Percentiles rank a stretch among this genome's conserved stretches.
These are phyloP conservation scores for Chrysosporium keratinophilum DNA, from an alignment of 2,329 filamentous ascomycete species.

Conservation along the genomic window DNA sequence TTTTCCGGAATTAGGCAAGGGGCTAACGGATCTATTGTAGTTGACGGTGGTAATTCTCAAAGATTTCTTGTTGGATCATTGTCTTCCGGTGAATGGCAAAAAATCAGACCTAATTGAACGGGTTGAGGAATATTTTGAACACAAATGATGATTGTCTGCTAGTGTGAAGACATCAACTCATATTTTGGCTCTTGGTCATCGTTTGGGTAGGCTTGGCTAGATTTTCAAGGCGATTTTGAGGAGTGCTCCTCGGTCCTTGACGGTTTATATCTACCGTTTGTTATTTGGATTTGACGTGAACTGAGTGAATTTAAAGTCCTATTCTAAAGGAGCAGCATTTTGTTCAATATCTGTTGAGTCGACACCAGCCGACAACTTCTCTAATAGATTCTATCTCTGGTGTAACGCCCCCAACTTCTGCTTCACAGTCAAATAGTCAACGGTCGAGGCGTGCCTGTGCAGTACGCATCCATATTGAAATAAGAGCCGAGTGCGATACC, in stretches of 20 bases:
- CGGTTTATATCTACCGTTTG: no score
- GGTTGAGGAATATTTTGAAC: constrained; percentile 40
- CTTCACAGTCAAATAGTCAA: no score
- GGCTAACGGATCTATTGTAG: constrained; percentile 18
- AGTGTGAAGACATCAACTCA: neutral
- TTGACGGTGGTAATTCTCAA: constrained; percentile 41
- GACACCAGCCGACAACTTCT: no score
- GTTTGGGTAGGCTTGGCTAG: neutral
- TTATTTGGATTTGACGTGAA: no score
- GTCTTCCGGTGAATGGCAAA: constrained; percentile 36
- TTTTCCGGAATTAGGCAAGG: neutral
- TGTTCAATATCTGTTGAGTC: no score
- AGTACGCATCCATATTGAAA: no score
- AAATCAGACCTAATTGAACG: constrained; percentile 44
- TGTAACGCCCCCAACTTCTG: no score
- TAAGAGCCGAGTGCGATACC: no score
- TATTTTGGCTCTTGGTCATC: neutral
- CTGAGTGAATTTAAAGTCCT: no score
- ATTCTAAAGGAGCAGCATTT: no score
- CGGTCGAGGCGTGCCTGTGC: no score
- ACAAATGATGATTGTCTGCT: constrained; percentile 24
- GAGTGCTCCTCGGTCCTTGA: neutral
- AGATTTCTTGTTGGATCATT: constrained; percentile 37
- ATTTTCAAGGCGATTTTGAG: neutral
- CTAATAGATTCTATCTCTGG: no score